Percentiles rank a stretch among this genome's conserved stretches.
These are phyloP conservation scores for Chaetomiaceae sp. DNA, from an alignment of 2,329 filamentous ascomycete species.

Conservation along the genomic window DNA sequence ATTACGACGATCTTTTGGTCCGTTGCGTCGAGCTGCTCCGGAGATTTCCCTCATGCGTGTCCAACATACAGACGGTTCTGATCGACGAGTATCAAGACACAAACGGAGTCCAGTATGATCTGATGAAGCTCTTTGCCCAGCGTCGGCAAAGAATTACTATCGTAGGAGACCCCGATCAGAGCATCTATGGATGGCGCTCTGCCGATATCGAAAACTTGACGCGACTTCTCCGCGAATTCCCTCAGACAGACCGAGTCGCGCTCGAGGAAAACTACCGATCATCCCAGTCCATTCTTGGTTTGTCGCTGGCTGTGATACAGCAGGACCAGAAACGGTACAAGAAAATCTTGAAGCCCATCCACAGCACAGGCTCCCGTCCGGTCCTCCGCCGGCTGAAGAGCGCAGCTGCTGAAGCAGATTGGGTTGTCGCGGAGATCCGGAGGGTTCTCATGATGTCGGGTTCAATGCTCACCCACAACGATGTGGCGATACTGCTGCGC, in stretches of 20 bases:
- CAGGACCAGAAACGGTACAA: constrained; percentile 78
- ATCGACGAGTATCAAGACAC: constrained; percentile 99
- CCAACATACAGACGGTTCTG: constrained; percentile 83
- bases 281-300: constrained; percentile 74
- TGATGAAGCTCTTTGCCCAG: constrained; percentile 85
- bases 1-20: constrained; percentile 90
- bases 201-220: constrained; percentile 87
- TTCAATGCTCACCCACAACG: constrained; percentile 65
- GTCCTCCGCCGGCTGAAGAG: constrained; percentile 72
- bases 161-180: constrained; percentile 95
- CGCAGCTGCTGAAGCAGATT: constrained; percentile 71
- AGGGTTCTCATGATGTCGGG: constrained; percentile 68
- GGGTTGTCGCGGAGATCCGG: constrained; percentile 82
- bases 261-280: constrained; percentile 95
- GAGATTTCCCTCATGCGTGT: constrained; percentile 71
- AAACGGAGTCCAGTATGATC: constrained; percentile 88
- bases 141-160: constrained; percentile 75
- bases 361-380: constrained; percentile 72
- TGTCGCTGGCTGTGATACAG: constrained; percentile 81
- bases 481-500: constrained; percentile 83
- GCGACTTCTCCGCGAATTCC: constrained; percentile 71
- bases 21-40: constrained; percentile 76
- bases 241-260: constrained; percentile 73
- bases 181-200: constrained; percentile 93
- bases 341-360: constrained; percentile 75